Evolutionary conservation across 1,284 basidiomycete species (phyloP).

Genomic region (Ganoderma meredithae): DNA sequence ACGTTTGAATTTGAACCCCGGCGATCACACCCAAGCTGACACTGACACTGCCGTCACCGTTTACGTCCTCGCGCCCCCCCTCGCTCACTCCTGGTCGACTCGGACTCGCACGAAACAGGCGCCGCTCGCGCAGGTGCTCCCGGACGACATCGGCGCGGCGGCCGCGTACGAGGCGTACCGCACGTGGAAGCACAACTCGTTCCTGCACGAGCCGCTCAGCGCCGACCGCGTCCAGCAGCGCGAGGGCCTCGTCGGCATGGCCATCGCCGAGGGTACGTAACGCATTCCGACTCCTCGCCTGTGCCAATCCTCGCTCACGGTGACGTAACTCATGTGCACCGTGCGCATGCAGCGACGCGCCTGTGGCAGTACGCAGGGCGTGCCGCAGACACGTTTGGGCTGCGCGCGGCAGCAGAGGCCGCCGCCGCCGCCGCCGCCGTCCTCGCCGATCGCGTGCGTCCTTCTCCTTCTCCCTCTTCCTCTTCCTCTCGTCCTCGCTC

Average conservation of each 20-base stretch:
- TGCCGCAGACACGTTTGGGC: slow-evolving; percentile 23
- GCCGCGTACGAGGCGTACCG: slow-evolving; percentile 76
- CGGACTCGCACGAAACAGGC: slow-evolving; percentile 44
- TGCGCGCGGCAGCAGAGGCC: slow-evolving; percentile 25
- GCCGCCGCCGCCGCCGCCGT: slow-evolving; percentile 26
- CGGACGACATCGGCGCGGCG: slow-evolving; percentile 66
- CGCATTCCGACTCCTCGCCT: too few species aligned
- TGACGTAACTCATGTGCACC: background rate
- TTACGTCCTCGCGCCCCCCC: too few species aligned
- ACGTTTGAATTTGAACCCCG: background rate
- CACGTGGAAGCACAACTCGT: slow-evolving; percentile 62
- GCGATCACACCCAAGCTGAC: background rate
- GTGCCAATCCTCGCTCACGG: too few species aligned
- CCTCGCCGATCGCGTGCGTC: slow-evolving; percentile 29
- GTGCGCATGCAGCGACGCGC: slow-evolving; percentile 20
- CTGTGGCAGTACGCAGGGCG: slow-evolving; percentile 32
- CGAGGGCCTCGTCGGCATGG: slow-evolving; percentile 66
- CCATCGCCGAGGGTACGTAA: slow-evolving; percentile 67
- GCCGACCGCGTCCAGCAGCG: slow-evolving; percentile 61
- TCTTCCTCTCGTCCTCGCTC: too few species aligned
- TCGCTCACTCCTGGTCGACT: too few species aligned
- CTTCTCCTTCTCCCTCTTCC: background rate
- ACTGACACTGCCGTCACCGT: background rate
- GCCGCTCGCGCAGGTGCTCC: slow-evolving; percentile 47
- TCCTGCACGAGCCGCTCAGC: slow-evolving; percentile 59